Base-by-base conservation (phyloP, 495 filamentous ascomycete species). In the Trichoderma orchidacearum region DNA sequence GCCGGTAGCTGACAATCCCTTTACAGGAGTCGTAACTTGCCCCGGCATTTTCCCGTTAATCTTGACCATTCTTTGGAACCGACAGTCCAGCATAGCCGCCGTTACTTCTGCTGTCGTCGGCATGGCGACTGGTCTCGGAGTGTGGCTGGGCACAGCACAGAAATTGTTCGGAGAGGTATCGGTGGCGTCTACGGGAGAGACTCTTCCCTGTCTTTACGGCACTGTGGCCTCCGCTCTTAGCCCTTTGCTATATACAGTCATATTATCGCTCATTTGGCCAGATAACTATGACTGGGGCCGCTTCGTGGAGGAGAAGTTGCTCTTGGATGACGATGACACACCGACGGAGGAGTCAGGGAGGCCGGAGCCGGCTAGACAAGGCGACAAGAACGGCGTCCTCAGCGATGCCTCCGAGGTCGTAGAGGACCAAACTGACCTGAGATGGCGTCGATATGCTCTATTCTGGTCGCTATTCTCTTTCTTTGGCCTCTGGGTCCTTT, bases 181-280 rank as follows among this genome's bases (percentile, higher is more conserved):
- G 31, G 82, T 89, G 41, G 67, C 64, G 18, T 80, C 72, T 18
- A 86, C 83, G 11, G 84, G 84, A 21, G 72, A 75, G 30, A 89
- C 85, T 64, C 83, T 85, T 64, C 86, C 87, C 51, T 89, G 89
- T 84, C 70, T 91, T 12, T 84, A 84, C 21, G 87, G 87, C 52
- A 89, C 87, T 54, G 56, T 66, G n/a, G 55, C 83, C 12, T 83
- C 86, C 1, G 78, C 90, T 0, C 80, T 90, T 21, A 81, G 81
- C 17, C 88, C 88, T 0, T 51, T 84, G 5, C 60, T 90, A 57
- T 89, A 89, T 69, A 76, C 86, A 50, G 85, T 87, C 0, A 31
- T 87, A 51, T 66, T 91, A 5, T 89, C 85, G 18, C 78, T 80
- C 62, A 66, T 73, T 55, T 78, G 81, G 21, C 66, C 73, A 29